A percentile compares a stretch with the other conserved stretches of the same genome.
Evolutionary conservation across 768 basidiomycete species (phyloP).

Genomic region (Rhizopogon vulgaris): DNA sequence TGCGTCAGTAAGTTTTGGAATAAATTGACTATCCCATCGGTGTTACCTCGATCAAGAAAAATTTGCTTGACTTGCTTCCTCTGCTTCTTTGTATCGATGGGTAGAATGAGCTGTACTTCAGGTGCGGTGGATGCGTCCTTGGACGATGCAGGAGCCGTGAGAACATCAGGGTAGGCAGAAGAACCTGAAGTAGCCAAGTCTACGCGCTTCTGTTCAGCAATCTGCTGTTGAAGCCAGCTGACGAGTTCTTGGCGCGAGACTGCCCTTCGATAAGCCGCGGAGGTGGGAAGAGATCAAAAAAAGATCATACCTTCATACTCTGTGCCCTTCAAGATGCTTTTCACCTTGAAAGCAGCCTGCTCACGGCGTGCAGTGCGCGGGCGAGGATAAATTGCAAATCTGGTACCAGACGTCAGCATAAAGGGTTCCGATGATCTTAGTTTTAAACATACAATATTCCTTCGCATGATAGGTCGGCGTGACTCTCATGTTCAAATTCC

Average conservation of each 20-base stretch:
- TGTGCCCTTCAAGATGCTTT: constrained; percentile 73
- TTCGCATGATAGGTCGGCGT: constrained; percentile 67
- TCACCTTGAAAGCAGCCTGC: constrained; percentile 71
- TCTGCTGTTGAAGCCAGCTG: constrained; percentile 68
- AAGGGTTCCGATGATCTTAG: not conserved
- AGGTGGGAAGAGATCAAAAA: not conserved
- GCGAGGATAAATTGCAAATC: constrained; percentile 47
- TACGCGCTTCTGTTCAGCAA: constrained; percentile 72
- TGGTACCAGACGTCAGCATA: constrained; percentile 39
- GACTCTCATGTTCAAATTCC: constrained; percentile 57
- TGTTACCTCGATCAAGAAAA: constrained; percentile 58
- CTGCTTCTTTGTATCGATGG: constrained; percentile 67
- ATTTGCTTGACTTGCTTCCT: constrained; percentile 67
- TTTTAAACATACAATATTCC: constrained; percentile 65
- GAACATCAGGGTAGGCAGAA: constrained; percentile 33
- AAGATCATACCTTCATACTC: constrained; percentile 59
- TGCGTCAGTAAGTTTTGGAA: not conserved
- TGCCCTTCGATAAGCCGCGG: constrained; percentile 22
- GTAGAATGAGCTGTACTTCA: constrained; percentile 61
- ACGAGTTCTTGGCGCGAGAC: constrained; percentile 66
- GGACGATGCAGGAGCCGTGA: constrained; percentile 25
- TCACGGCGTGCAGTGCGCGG: constrained; percentile 53
- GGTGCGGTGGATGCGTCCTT: constrained; percentile 30
- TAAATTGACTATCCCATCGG: constrained; percentile 1
- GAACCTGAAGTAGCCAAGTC: constrained; percentile 63